Evolutionary conservation across 352 stramenopile species (phyloP).

Genomic region (Globisporangium recalcitrans): DNA sequence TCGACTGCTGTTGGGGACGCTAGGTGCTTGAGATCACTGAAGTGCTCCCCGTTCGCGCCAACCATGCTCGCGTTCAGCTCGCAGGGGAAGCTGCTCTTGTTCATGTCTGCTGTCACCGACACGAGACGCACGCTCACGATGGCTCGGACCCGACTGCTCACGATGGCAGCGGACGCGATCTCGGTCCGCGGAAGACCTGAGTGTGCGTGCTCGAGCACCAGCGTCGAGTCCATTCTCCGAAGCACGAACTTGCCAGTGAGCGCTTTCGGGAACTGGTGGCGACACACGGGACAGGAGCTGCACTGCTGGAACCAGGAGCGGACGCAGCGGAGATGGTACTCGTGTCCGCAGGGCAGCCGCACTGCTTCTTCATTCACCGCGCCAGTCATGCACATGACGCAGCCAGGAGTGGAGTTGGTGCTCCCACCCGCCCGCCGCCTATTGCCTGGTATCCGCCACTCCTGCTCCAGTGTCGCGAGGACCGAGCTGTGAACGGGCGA

Average conservation of each 20-base stretch:
- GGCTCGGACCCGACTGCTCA: background rate
- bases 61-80: background rate
- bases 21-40: background rate
- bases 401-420: slow-evolving; percentile 20
- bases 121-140: background rate
- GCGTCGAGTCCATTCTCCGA: background rate
- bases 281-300: slow-evolving; percentile 74
- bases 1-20: background rate
- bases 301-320: slow-evolving; percentile 66
- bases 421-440: slow-evolving; percentile 9
- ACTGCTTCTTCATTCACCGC: slow-evolving; percentile 27
- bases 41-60: background rate
- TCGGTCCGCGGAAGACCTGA: background rate
- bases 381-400: slow-evolving; percentile 87
- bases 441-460: slow-evolving; percentile 17
- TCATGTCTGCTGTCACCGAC: background rate
- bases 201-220: background rate
- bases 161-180: background rate
- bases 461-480: slow-evolving; percentile 28
- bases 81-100: background rate
- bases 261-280: slow-evolving; percentile 39
- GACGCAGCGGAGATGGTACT: slow-evolving; percentile 78
- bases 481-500: slow-evolving; percentile 37
- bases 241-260: slow-evolving; percentile 7
- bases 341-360: slow-evolving; percentile 83